Evolutionary conservation across 1,284 basidiomycete species (phyloP).

Genomic region (Apiotrichum domesticum): DNA sequence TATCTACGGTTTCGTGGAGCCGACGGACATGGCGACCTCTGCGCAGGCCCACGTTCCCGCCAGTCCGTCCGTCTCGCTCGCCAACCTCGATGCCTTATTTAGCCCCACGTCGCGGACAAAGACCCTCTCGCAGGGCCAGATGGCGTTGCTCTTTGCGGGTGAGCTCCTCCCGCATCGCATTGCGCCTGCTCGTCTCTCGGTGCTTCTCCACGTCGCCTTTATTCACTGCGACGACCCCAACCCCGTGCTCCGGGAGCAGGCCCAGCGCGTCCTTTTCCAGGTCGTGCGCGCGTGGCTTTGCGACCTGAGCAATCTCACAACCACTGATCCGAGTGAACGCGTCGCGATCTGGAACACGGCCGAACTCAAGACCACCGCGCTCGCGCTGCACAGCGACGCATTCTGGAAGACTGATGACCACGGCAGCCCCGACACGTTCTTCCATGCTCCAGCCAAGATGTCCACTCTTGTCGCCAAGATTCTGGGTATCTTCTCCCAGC

Average conservation of each 20-base stretch:
- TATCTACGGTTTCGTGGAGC: constrained; percentile 75
- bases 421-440: constrained; percentile 32
- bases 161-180: constrained; percentile 73
- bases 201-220: constrained; percentile 73
- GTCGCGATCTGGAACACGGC: constrained; percentile 27
- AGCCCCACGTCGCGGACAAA: constrained; percentile 28
- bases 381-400: constrained; percentile 45
- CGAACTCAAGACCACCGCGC: constrained; percentile 56
- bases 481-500: constrained; percentile 62
- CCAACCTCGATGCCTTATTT: constrained; percentile 42
- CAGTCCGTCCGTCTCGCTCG: constrained; percentile 53
- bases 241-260: constrained; percentile 62
- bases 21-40: constrained; percentile 65
- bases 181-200: constrained; percentile 64
- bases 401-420: constrained; percentile 72
- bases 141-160: constrained; percentile 77
- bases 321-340: constrained; percentile 19
- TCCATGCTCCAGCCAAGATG: constrained; percentile 59
- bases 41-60: constrained; percentile 66
- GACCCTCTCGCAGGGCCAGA: constrained; percentile 68
- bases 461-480: constrained; percentile 61
- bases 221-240: constrained; percentile 75
- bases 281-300: constrained; percentile 66
- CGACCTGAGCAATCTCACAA: constrained; percentile 39
- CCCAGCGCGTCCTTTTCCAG: constrained; percentile 71